A percentile compares a stretch with the other conserved stretches of the same genome.
These are phyloP conservation scores for Buddleja alternifolia DNA, from an alignment of 257 asterid genomes.

Conservation along the genomic window DNA sequence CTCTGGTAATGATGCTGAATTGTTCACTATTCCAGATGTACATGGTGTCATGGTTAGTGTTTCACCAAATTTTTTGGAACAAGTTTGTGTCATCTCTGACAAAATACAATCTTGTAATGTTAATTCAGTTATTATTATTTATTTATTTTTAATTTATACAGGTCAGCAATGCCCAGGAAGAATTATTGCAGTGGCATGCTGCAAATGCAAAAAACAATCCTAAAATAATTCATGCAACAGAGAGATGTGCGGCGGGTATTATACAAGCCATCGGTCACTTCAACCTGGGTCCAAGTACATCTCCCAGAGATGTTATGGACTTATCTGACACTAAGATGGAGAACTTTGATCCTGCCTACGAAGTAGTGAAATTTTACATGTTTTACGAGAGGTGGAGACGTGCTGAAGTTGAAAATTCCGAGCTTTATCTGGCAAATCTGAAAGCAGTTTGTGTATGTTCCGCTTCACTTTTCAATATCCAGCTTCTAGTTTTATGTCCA, in stretches of 20 bases:
- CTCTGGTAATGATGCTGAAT: slow-evolving; percentile 97
- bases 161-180: slow-evolving; percentile 98
- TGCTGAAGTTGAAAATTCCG: slow-evolving; percentile 82
- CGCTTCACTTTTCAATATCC: slow-evolving; percentile 20
- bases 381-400: slow-evolving; percentile 92
- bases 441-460: slow-evolving; percentile 78
- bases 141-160: slow-evolving; percentile 30
- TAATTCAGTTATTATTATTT: slow-evolving; percentile 12
- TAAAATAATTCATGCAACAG: slow-evolving; percentile 83
- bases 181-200: slow-evolving; percentile 92
- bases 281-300: slow-evolving; percentile 78
- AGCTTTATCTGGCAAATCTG: slow-evolving; percentile 62
- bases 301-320: slow-evolving; percentile 81
- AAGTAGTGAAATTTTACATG: slow-evolving; percentile 79
- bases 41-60: slow-evolving; percentile 93
- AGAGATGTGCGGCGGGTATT: slow-evolving; percentile 97
- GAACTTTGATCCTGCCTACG: slow-evolving; percentile 77
- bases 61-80: slow-evolving; percentile 24
- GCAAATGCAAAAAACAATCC: slow-evolving; percentile 85
- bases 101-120: slow-evolving; percentile 23
- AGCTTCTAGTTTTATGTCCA: slow-evolving; percentile 19
- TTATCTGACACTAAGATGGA: slow-evolving; percentile 66
- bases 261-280: slow-evolving; percentile 94
- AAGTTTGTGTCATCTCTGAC: slow-evolving; percentile 20
- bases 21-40: slow-evolving; percentile 85